Base-by-base conservation (phyloP, 257 asterid species). In the Ligustrum vulgare region DNA sequence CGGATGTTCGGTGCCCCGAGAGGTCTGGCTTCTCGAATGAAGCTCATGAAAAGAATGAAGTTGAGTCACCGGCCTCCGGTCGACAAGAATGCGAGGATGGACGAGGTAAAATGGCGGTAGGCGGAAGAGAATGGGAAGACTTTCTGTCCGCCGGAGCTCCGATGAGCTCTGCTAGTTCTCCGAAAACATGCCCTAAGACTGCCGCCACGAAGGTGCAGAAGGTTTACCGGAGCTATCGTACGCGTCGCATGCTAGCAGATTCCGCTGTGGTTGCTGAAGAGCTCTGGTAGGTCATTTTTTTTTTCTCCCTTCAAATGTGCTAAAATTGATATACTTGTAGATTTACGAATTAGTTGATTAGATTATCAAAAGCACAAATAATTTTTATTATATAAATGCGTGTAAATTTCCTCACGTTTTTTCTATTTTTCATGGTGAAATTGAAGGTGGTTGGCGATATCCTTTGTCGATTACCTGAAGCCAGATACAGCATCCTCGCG, bases 201-300 rank as follows among this genome's bases (percentile, higher is more conserved):
- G 97, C 99, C 20, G 98, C 97, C 33, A 91, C 84, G 96, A 86
- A 74, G 75, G 77, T 94, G 37, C 99, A 92, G 90, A 94, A 94
- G 91, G 94, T 83, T 64, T 94, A 94, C 70, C 80, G 98, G 80
- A 79, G 99, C 64, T 92, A 94, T 37, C 96, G 98, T 37, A 94
- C 98, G 5, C 91, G 96, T 71, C 97, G 99, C 76, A 94, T 89
- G 98, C 82, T 92, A 81, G 99, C 99, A 0, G 99, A 94, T 79
- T 91, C 97, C 62, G 98, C 99, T 49, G 96, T 94, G 34, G 97
- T 94, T 49, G 98, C 90, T 12, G 99, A 89, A 81, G 96, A 91
- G 80, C 91, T 94, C 70, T 92, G 98, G 99, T 93, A 78, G 33
- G 65, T 65, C 20, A 32, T 8, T 64, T 69, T 76, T 32, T 32